Evolutionary conservation across 768 basidiomycete genomes (phyloP).

Genomic region (Suillus ampliporus): DNA sequence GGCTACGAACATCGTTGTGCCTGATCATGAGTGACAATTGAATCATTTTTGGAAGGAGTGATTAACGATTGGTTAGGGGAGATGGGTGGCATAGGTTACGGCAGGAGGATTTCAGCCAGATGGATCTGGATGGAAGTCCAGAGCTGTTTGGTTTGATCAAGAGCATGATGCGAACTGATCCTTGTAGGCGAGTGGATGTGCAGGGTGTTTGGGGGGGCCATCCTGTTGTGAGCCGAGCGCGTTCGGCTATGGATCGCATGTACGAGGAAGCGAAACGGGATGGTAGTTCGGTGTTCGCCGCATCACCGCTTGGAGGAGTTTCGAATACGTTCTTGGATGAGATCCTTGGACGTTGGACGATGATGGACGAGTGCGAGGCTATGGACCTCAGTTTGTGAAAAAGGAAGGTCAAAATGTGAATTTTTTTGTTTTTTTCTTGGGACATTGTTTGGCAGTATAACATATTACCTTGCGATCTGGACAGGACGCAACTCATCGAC

Average conservation of each 20-base stretch:
- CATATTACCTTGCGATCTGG: constrained; percentile 43
- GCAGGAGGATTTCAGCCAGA: constrained; percentile 88
- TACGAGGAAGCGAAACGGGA: constrained; percentile 43
- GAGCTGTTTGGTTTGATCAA: constrained; percentile 72
- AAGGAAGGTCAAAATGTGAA: constrained; percentile 13
- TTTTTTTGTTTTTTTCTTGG: constrained; percentile 39
- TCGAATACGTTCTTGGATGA: constrained; percentile 67
- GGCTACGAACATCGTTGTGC: constrained; percentile 94
- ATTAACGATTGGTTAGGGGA: constrained; percentile 59
- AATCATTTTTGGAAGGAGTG: constrained; percentile 21
- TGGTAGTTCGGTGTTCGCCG: constrained; percentile 50
- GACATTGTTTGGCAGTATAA: constrained; percentile 41
- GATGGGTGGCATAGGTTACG: constrained; percentile 94
- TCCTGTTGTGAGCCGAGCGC: constrained; percentile 66
- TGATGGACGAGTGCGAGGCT: constrained; percentile 28
- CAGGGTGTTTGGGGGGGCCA: constrained; percentile 64
- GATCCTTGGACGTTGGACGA: constrained; percentile 47
- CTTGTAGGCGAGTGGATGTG: constrained; percentile 61
- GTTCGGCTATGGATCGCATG: constrained; percentile 64
- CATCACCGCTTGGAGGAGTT: constrained; percentile 69
- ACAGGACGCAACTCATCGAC: constrained; percentile 16
- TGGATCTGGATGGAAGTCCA: constrained; percentile 69
- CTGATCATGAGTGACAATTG: constrained; percentile 76
- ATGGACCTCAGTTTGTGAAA: constrained; percentile 49
- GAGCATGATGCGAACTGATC: constrained; percentile 80